Conservation (phyloP, 2,329 filamentous ascomycete genomes). For the Neonectria hederae region DNA sequence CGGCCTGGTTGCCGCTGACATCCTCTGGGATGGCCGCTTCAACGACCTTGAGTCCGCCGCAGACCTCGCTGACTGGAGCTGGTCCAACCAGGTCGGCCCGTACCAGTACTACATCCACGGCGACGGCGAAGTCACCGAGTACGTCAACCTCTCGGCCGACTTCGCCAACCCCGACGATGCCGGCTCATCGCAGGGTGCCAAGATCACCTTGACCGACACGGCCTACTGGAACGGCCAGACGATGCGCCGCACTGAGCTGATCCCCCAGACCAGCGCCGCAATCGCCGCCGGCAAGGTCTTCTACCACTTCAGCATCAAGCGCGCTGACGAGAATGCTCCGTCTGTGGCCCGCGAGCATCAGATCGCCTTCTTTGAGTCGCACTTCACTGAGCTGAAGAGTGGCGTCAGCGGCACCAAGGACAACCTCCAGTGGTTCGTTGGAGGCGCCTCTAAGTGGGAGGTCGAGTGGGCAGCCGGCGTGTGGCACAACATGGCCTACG, state of each 20-base stretch:
- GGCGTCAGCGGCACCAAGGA: conserved; percentile 58
- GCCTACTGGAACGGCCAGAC: conserved; percentile 77
- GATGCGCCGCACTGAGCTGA: conserved; percentile 79
- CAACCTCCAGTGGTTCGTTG: conserved; percentile 71
- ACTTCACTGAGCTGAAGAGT: conserved; percentile 80
- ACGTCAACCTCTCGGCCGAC: conserved; percentile 67
- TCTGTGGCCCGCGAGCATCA: conserved; percentile 73
- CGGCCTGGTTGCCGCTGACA: conserved; percentile 20
- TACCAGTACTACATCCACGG: conserved; percentile 71
- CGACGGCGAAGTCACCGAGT: conserved; percentile 61
- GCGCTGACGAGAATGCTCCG: conserved; percentile 67
- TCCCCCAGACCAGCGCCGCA: conserved; percentile 72
- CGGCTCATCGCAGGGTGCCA: conserved; percentile 69
- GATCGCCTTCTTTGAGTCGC: conserved; percentile 69
- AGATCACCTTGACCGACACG: conserved; percentile 71
- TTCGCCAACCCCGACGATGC: conserved; percentile 74
- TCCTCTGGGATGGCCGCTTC: conserved; percentile 74
- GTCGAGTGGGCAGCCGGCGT: conserved; percentile 67
- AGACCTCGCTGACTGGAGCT: conserved; percentile 71
- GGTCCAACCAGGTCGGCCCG: conserved; percentile 72
- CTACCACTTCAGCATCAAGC: conserved; percentile 78
- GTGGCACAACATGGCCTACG: conserved; percentile 81
- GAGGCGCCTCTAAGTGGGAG: conserved; percentile 69
- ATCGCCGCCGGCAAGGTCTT: conserved; percentile 74
- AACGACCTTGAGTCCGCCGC: conserved; percentile 64